Evolutionary conservation across 495 filamentous ascomycete genomes (phyloP).

Genomic region (Penicillium subrubescens): DNA sequence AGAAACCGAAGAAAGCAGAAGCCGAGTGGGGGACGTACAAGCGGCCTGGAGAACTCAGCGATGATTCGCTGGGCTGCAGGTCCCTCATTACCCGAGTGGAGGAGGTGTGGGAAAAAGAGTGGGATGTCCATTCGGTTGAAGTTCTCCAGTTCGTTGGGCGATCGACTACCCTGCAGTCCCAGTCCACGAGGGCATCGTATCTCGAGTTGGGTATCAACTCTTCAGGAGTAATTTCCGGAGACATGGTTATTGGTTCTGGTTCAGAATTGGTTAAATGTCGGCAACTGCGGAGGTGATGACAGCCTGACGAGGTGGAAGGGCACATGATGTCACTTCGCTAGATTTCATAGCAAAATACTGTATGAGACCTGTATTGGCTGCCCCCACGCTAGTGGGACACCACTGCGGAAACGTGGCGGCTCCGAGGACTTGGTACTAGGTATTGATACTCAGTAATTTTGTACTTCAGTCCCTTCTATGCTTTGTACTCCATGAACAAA

Average conservation of each 20-base stretch:
- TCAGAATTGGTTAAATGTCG: neutral
- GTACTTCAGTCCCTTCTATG: neutral
- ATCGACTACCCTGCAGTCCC: slow-evolving; percentile 13
- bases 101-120: slow-evolving; percentile 8
- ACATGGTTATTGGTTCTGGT: neutral
- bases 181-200: neutral
- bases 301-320: neutral
- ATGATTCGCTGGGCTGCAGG: slow-evolving; percentile 16
- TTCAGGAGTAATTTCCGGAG: neutral
- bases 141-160: slow-evolving; percentile 13
- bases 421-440: neutral
- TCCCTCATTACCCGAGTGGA: slow-evolving; percentile 28
- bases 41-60: neutral
- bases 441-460: neutral
- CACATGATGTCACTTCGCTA: slow-evolving; percentile 25
- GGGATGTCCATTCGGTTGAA: slow-evolving; percentile 12
- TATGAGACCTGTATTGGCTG: slow-evolving; percentile 14
- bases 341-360: neutral
- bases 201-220: neutral
- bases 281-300: neutral
- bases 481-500: too few relatives aligned
- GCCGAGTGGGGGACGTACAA: slow-evolving; percentile 29
- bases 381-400: slow-evolving; percentile 28
- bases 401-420: neutral
- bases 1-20: slow-evolving; percentile 29